Evolutionary conservation across 2,329 filamentous ascomycete species (phyloP), one percentile per base, ranked within the genome.

Genomic region (Sclerotinia trifoliorum): DNA sequence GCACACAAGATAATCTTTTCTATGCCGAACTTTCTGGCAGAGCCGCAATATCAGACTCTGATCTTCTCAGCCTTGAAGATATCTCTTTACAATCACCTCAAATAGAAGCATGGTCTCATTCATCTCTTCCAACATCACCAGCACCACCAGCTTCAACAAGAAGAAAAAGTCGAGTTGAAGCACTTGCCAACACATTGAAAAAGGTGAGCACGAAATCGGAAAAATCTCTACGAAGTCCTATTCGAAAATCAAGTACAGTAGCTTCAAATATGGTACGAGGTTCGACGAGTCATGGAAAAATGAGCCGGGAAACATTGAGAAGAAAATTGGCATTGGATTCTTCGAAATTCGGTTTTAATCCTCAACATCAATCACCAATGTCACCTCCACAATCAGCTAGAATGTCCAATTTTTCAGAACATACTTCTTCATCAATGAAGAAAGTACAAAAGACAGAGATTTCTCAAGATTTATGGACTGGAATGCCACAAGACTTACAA

Each of bases 341-440:
- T 24, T 44, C 73, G 7, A 82, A 83, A 70, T 85, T 85, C 74
- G 80, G 80, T 70, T 77, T 86, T 55, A 81, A 83, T 17, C 60
- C 76, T 80, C 71, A 78, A 82, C 21, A 76, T 80, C 70, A 78
- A 82, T 19, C 78, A 81, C 67, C 78, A 80, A 67, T 74, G 19
- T 83, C 83, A 29, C 80, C 82, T 54, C 81, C 81, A 58, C 78
- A 79, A 68, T 81, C 82, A 54, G 79, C 80, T 67, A 80, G 79
- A 65, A 76, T 79, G 5, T 74, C 78, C 35, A 69, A 69, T 62
- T 61, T 57, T 1, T 69, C 71, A 2, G 66, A 68, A 29, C n/a
- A 62, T 39, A 21, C 60, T 21, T 39, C 46, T 76, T 39, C 46
- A 76, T 56, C 69, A 8, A 64, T 66, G 39, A 65, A 65, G 24